phyloP scores from a whole-genome alignment of 768 basidiomycete species.

The Guyanaporus albipodus region DNA sequence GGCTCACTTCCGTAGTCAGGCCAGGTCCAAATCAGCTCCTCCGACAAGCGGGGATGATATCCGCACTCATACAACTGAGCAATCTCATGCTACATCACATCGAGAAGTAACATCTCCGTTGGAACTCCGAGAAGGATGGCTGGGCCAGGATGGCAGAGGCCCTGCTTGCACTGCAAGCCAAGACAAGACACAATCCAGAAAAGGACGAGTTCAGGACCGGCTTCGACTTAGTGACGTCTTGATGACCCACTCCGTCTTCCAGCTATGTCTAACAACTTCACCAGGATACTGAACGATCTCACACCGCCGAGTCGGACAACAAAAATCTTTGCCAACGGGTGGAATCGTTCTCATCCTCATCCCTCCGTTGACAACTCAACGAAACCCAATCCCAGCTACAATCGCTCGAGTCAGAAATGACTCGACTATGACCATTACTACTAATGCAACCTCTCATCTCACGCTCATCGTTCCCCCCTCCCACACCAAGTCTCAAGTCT shows the following conservation, averaged over 20 bases:
- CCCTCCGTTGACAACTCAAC: constrained; percentile 42
- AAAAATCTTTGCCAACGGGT: constrained; percentile 59
- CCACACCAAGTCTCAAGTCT: constrained; percentile 22
- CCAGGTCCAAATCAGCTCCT: constrained; percentile 44
- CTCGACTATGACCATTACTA: constrained; percentile 62
- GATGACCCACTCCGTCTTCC: not conserved
- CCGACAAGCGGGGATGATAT: constrained; percentile 61
- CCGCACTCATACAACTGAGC: constrained; percentile 51
- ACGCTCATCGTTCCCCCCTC: constrained; percentile 14
- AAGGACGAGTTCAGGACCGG: constrained; percentile 54
- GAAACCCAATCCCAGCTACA: constrained; percentile 53
- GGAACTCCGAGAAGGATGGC: constrained; percentile 57
- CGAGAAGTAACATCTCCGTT: constrained; percentile 56
- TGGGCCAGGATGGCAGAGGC: constrained; percentile 71
- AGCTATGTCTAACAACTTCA: constrained; percentile 14
- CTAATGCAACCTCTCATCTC: constrained; percentile 54
- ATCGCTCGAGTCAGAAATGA: constrained; percentile 59
- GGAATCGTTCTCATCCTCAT: constrained; percentile 14
- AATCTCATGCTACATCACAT: constrained; percentile 50
- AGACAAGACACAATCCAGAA: constrained; percentile 33
- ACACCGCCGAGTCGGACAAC: constrained; percentile 57
- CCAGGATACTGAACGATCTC: constrained; percentile 56
- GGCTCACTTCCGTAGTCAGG: constrained; percentile 42
- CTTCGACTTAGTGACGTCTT: too few relatives aligned
- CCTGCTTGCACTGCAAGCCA: constrained; percentile 47